phyloP scores from a whole-genome alignment of 2,329 filamentous ascomycete species.

The Proliferodiscus dingleyae region DNA sequence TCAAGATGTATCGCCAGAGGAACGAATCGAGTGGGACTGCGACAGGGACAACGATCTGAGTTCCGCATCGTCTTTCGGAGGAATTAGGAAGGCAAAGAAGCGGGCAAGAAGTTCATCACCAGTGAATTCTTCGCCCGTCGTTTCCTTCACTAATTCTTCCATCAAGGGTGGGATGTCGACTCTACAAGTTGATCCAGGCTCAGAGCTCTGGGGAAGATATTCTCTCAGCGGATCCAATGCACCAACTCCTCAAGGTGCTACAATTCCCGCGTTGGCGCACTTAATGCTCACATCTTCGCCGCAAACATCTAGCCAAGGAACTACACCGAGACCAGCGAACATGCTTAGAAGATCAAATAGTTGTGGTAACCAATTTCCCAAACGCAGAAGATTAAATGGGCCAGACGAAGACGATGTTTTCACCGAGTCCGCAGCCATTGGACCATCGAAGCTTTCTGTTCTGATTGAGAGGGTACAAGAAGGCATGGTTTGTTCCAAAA shows the following conservation, averaged over 20 bases:
- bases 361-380: slow-evolving; percentile 67
- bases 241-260: slow-evolving; percentile 22
- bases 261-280: slow-evolving; percentile 55
- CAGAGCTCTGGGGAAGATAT: slow-evolving; percentile 75
- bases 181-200: slow-evolving; percentile 65
- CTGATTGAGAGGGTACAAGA: slow-evolving; percentile 63
- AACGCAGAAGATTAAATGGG: slow-evolving; percentile 51
- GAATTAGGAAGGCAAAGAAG: slow-evolving; percentile 47
- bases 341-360: slow-evolving; percentile 61
- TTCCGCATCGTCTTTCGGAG: slow-evolving; percentile 44
- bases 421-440: slow-evolving; percentile 38
- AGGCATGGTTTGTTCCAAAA: slow-evolving; percentile 36
- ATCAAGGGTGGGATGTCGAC: slow-evolving; percentile 41
- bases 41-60: slow-evolving; percentile 39
- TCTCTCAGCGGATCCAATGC: slow-evolving; percentile 42
- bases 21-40: slow-evolving; percentile 56
- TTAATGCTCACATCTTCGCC: slow-evolving; percentile 69
- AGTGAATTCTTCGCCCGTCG: slow-evolving; percentile 56
- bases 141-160: slow-evolving; percentile 32
- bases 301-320: slow-evolving; percentile 46
- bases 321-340: slow-evolving; percentile 38
- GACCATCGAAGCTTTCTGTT: slow-evolving; percentile 51
- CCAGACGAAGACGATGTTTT: slow-evolving; percentile 37
- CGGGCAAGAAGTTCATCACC: slow-evolving; percentile 72
- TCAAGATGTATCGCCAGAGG: slow-evolving; percentile 52